Percentiles rank a stretch among this genome's conserved stretches.
Conservation (phyloP, 2,329 filamentous ascomycete species). For the Botryotinia narcissicola region DNA sequence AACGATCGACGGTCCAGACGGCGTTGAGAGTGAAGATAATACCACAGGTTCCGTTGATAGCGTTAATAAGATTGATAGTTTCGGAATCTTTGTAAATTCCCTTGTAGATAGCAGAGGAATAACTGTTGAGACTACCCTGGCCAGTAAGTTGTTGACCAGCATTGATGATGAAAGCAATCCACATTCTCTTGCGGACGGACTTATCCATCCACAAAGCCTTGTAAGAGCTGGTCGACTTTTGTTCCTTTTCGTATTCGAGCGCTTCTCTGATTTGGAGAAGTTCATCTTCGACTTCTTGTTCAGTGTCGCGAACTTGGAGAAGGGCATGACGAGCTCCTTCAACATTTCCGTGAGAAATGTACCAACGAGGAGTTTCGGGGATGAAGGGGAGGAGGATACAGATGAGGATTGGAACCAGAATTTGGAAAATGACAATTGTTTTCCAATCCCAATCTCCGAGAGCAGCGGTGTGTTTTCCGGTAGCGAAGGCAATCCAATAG, state of each 20-base stretch:
- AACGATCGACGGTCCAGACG: slow-evolving; percentile 70
- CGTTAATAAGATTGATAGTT: slow-evolving; percentile 70
- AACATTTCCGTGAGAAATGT: slow-evolving; percentile 56
- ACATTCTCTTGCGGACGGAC: slow-evolving; percentile 64
- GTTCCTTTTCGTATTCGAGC: slow-evolving; percentile 69
- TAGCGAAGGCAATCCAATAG: slow-evolving; percentile 33
- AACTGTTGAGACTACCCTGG: slow-evolving; percentile 65
- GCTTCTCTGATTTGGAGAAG: slow-evolving; percentile 63
- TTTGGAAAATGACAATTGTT: slow-evolving; percentile 70
- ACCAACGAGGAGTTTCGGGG: slow-evolving; percentile 68
- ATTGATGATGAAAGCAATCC: slow-evolving; percentile 65
- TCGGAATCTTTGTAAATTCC: slow-evolving; percentile 59
- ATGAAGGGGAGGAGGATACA: slow-evolving; percentile 61
- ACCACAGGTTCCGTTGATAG: slow-evolving; percentile 69
- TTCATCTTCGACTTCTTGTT: slow-evolving; percentile 61
- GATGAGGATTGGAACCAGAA: slow-evolving; percentile 64
- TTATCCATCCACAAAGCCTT: slow-evolving; percentile 67
- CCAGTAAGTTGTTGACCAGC: slow-evolving; percentile 47
- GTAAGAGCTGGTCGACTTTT: slow-evolving; percentile 58
- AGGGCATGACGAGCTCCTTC: slow-evolving; percentile 48
- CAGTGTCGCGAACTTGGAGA: slow-evolving; percentile 57
- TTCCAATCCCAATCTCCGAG: slow-evolving; percentile 70
- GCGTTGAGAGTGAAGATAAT: slow-evolving; percentile 73
- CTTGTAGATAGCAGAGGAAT: slow-evolving; percentile 72
- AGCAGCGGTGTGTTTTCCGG: slow-evolving; percentile 24